Conservation (phyloP, 2,329 filamentous ascomycete species). For the Claviceps purpurea region DNA sequence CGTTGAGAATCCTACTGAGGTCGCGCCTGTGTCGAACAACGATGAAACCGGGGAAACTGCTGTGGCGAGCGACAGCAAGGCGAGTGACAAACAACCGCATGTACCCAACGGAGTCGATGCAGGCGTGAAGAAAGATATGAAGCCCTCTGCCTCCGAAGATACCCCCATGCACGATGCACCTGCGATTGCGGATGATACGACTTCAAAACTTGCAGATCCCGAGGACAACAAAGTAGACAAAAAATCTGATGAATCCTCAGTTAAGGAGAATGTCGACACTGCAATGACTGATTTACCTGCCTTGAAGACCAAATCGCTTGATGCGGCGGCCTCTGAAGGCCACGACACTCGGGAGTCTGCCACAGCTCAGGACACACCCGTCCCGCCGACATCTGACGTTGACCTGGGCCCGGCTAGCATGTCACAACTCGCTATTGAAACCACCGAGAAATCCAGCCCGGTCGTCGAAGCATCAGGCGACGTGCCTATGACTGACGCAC, state of each 20-base stretch:
- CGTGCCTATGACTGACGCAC: slow-evolving; percentile 40
- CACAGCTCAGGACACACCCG: slow-evolving; percentile 9
- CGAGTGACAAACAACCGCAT: background rate
- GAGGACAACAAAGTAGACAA: background rate
- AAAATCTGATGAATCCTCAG: background rate
- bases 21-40: slow-evolving; percentile 1
- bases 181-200: background rate
- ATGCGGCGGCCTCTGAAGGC: slow-evolving; percentile 8
- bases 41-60: slow-evolving; percentile 6
- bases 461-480: slow-evolving; percentile 23
- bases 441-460: slow-evolving; percentile 17
- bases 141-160: slow-evolving; percentile 4
- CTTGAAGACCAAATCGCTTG: slow-evolving; percentile 5
- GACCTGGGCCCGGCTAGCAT: slow-evolving; percentile 23
- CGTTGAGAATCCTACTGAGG: background rate
- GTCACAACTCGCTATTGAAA: slow-evolving; percentile 26
- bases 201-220: background rate
- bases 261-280: slow-evolving; percentile 8
- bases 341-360: slow-evolving; percentile 6
- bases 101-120: slow-evolving; percentile 4
- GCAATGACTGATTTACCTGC: slow-evolving; percentile 15
- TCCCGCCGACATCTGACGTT: slow-evolving; percentile 18
- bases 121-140: background rate
- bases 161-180: background rate
- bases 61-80: slow-evolving; percentile 8